Conservation (phyloP, 2,329 filamentous ascomycete species). For the Ophiostoma novo-ulmi region DNA sequence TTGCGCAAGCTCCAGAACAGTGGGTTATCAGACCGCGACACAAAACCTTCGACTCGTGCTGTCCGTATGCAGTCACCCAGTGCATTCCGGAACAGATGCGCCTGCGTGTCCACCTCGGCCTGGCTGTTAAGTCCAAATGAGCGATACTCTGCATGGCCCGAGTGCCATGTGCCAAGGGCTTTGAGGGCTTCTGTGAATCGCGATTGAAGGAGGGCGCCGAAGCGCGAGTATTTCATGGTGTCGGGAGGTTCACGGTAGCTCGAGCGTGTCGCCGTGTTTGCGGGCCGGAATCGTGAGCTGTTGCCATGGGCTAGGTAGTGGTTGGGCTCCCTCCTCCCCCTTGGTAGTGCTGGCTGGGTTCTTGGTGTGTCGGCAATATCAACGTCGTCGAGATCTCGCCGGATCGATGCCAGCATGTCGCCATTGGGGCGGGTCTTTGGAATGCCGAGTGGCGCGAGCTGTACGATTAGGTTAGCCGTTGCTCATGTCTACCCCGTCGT, state of each 20-base stretch:
- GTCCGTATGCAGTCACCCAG: constrained; percentile 44
- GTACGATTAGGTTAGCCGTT: background rate
- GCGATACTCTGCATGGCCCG: constrained; percentile 31
- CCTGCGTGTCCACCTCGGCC: constrained; percentile 43
- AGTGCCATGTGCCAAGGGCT: constrained; percentile 29
- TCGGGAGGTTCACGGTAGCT: constrained; percentile 13
- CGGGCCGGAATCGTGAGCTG: constrained; percentile 9
- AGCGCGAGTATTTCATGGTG: constrained; percentile 22
- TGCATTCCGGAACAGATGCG: constrained; percentile 42
- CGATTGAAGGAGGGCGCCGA: constrained; percentile 30
- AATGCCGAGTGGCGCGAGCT: background rate
- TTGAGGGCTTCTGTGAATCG: constrained; percentile 38
- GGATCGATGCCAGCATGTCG: constrained; percentile 4
- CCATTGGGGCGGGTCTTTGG: background rate
- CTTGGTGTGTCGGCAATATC: background rate
- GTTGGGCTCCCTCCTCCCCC: background rate
- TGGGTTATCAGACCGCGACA: constrained; percentile 44
- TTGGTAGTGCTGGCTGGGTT: background rate
- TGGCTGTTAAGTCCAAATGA: constrained; percentile 37
- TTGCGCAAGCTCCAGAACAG: constrained; percentile 55
- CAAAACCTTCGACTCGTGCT: constrained; percentile 38
- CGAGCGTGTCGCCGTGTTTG: background rate
- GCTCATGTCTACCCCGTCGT: background rate
- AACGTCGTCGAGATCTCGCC: constrained; percentile 16
- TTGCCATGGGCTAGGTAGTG: constrained; percentile 7